Evolutionary conservation across 2,329 filamentous ascomycete species (phyloP), one percentile per base, ranked within the genome.

Genomic region (Penicillium aurantiogriseum): DNA sequence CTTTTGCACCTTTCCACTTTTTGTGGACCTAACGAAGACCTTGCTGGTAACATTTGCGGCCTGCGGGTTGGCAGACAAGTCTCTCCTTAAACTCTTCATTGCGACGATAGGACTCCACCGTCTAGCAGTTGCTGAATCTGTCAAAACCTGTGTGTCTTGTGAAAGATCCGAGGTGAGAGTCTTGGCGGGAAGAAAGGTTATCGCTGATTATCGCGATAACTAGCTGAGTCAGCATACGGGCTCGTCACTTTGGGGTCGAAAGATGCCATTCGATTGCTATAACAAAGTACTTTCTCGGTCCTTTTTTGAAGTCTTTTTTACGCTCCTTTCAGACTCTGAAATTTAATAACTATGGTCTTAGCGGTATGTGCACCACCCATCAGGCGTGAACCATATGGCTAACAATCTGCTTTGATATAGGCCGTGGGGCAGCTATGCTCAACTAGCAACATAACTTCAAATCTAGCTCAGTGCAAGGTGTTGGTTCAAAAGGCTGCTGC

Each of bases 1-100:
- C 82, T 99, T 99, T 76, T 97, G 94, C 59, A 97, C 93, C 80
- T 97, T 97, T 76, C 94, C 94, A 76, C 87, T 94, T 77, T 91
- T 92, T 47, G 93, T 96, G 27, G 94, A 97, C 59, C 94, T 86
- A 63, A 99, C 90, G 72, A 95, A 99, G 68, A 95, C 87, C 79
- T 97, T 99, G 84, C 89, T 97, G 33, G 92, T 93, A 63, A 97
- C 88, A 71, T 89, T 96, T 46, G 88, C 81, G 31, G 87, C 83
- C 55, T 79, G 76, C 5, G 80, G 79, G 60, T 85, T 83, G 17
- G 80, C 76, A 49, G 79, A 68, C 72, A 79, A 54, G 78, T 84
- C 68, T 59, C 85, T 79, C 71, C 87, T 85, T 56, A 88, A 75
- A 66, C 85, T 88, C 67, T 84, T 85, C 83, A 86, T 86, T n/a